Evolutionary conservation across 345 rosid genomes (phyloP), one percentile per base, ranked within the genome.

Genomic region (Camelina hispida): DNA sequence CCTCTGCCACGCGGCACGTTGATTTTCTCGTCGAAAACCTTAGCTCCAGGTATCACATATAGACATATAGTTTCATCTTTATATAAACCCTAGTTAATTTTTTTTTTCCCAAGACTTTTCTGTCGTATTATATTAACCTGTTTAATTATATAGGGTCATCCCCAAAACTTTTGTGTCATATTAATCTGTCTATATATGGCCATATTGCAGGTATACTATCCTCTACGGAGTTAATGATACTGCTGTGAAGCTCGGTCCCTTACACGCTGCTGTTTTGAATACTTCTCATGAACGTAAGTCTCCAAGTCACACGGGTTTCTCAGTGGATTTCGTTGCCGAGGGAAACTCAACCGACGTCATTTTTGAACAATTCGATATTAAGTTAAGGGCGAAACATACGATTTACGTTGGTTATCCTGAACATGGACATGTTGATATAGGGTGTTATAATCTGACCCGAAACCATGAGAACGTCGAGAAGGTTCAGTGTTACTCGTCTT

Each of bases 11-110:
- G 47, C 54, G 69, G 62, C 46, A 43, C 56, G 55, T 73, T 4
- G 25, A 73, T 10, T 54, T 73, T 22, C 70, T 72, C 12, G 63
- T 63, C 6, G 10, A 32, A 63, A 53, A 72, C 70, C 77, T 63
- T 7, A 63, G 17, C 34, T 63, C 55, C 13, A 22, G 32, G 32
- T 52, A 11, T 32, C 9, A 25, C 4, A 3, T 25, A 25, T 25
- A 25, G 28, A 25, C 25, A 23, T 23, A 23, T 23, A 23, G 25
- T 23, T 23, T 23, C 25, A 23, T 23, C 25, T 23, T 23, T 23
- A 23, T 23, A 23, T 23, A 23, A 23, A 23, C 28, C 28, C 4
- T 25, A 25, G 28, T 25, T 25, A 25, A 25, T 25, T 25, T 25
- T 25, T 25, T 25, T 25, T 25, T 25, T 4, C 28, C 28, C 28